Evolutionary conservation across 257 asterid genomes (phyloP).

Genomic region (Haberlea rhodopensis): DNA sequence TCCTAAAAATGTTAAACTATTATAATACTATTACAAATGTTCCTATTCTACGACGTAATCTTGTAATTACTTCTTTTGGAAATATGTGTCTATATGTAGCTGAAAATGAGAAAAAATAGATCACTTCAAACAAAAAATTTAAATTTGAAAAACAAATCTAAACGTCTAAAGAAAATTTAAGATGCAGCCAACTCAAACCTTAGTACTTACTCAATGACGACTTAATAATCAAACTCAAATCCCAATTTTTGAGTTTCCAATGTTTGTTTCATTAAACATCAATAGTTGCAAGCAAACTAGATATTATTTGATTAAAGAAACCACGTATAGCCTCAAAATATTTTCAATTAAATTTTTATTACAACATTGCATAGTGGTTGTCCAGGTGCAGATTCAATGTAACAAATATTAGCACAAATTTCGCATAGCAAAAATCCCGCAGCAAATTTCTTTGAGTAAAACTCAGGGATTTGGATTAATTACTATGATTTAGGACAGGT

Average conservation of each 20-base stretch:
- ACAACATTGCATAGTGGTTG: neutral
- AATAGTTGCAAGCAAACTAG: neutral
- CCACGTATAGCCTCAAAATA: neutral
- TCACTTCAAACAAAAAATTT: too few species aligned
- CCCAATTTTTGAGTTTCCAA: constrained; percentile 20
- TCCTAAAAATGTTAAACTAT: too few species aligned
- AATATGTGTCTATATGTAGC: too few species aligned
- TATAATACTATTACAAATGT: too few species aligned
- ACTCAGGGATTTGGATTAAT: neutral
- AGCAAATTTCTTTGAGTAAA: neutral
- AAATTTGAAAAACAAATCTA: neutral
- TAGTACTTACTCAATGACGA: constrained; percentile 32
- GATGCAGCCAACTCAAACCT: constrained; percentile 40
- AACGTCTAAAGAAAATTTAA: neutral
- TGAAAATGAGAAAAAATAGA: too few species aligned
- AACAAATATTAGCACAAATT: neutral
- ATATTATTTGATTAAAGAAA: neutral
- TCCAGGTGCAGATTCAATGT: neutral
- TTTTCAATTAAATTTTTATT: neutral
- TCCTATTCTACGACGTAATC: too few species aligned
- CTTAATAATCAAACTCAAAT: constrained; percentile 31
- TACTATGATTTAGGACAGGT: neutral
- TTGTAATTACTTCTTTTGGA: too few species aligned
- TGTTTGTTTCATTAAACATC: constrained; percentile 11
- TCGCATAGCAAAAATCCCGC: neutral